These are phyloP conservation scores for Theobroma cacao DNA, from an alignment of 345 rosid genomes.

Conservation along the genomic window DNA sequence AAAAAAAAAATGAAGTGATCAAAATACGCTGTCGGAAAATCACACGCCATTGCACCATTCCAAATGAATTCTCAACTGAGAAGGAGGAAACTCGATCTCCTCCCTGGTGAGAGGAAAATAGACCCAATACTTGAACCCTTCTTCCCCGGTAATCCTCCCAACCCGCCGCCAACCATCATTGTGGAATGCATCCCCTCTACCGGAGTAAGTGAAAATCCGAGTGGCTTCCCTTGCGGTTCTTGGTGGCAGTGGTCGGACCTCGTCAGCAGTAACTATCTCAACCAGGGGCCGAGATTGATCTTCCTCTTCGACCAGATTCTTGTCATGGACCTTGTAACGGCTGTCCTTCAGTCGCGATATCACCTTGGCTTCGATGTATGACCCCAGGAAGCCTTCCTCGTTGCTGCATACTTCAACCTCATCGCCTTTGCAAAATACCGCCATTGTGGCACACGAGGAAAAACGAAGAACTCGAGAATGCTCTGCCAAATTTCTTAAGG, in stretches of 20 bases:
- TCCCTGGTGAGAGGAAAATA: background rate
- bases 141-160: background rate
- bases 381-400: conserved; percentile 2
- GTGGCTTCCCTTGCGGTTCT: too few species aligned
- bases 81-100: background rate
- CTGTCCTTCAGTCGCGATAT: background rate
- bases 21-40: background rate
- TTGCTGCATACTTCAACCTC: conserved; percentile 6
- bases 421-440: background rate
- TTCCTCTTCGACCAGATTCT: conserved; percentile 6
- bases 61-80: background rate
- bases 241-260: conserved; percentile 1
- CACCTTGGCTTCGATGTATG: background rate
- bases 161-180: conserved; percentile 13
- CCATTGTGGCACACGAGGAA: background rate
- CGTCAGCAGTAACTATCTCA: background rate
- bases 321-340: background rate
- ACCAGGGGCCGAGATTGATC: background rate
- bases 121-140: background rate
- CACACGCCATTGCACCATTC: background rate
- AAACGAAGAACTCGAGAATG: background rate
- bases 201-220: background rate
- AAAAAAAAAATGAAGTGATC: too few species aligned
- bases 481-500: background rate
- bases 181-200: background rate